Evolutionary conservation across 108 stramenopile species (phyloP).

Genomic region (Cyclotella sp.): DNA sequence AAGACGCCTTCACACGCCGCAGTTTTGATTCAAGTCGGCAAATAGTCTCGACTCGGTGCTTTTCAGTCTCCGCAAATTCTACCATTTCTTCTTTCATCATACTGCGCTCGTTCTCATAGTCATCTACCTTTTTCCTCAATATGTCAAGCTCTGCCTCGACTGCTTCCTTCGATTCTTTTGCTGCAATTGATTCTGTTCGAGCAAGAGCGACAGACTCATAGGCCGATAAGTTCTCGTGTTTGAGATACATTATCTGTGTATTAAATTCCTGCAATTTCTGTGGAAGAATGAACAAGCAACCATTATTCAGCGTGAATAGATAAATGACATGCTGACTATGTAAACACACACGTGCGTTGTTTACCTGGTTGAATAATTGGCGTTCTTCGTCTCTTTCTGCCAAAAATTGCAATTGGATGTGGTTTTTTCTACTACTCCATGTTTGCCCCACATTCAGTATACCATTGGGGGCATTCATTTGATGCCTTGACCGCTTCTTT

Average conservation of each 20-base stretch:
- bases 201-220: constrained; percentile 11
- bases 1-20: background rate
- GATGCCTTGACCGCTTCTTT: background rate
- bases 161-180: background rate
- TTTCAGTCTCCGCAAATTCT: constrained; percentile 9
- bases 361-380: background rate
- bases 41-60: background rate
- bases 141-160: background rate
- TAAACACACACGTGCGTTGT: no score
- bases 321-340: background rate
- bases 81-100: constrained; percentile 9
- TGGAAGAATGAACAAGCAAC: background rate
- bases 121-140: constrained; percentile 1
- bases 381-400: constrained; percentile 11
- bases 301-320: background rate
- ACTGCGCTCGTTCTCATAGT: background rate
- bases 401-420: background rate
- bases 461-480: background rate
- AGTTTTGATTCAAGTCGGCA: constrained; percentile 15
- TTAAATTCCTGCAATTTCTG: constrained; percentile 4
- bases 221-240: constrained; percentile 13
- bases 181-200: background rate
- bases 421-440: background rate
- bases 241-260: constrained; percentile 9
- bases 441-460: background rate